Base-by-base conservation (phyloP, 1,139 yeast genomes). In the Yamadazyma taylorii region DNA sequence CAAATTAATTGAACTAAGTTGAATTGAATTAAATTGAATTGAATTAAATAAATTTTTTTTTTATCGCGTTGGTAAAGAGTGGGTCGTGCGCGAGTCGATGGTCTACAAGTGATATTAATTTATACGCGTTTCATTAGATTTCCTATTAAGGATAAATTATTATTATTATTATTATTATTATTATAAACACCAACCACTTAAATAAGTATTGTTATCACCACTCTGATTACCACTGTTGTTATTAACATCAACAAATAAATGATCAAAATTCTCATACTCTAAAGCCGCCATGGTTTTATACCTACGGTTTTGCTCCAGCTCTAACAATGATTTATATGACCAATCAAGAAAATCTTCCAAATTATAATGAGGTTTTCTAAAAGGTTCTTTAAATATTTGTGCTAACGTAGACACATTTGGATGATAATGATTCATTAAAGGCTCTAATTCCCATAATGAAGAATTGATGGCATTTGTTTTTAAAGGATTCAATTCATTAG, bases 371-470 rank as follows among this genome's bases (percentile, higher is more conserved):
- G 85, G 83, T 59, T 92, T 94, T 55, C 83, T 79, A 64, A 92
- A 90, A 3, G 96, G 97, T 58, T 92, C 97, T 16, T 81, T 74
- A 56, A 86, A 85, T 28, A 92, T 86, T 56, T 80, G 83, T 10
- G 97, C 97, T 51, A 92, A 69, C 0, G 97, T 85, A 2, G 97
- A 92, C 15, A 94, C 87, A 53, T 92, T 92, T 9, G 98, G 97
- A 61, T 92, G 97, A 55, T 88, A 92, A 59, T 92, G 99, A n/a
- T 77, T 63, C 72, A 83, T 80, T 42, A 86, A 64, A 0, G 95
- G 73, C 44, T 85, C 88, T 41, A 92, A 58, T 59, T 92, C 98
- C 98, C 98, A 92, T 32, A 90, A 62, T 0, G 97, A 89, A 2
- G 96, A 85, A 6, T 76, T 82, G 30, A 90, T 68, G 2, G 98